These are phyloP conservation scores for Yamadazyma takamatsuzukensis DNA, from an alignment of 805 yeast genomes.

Conservation along the genomic window DNA sequence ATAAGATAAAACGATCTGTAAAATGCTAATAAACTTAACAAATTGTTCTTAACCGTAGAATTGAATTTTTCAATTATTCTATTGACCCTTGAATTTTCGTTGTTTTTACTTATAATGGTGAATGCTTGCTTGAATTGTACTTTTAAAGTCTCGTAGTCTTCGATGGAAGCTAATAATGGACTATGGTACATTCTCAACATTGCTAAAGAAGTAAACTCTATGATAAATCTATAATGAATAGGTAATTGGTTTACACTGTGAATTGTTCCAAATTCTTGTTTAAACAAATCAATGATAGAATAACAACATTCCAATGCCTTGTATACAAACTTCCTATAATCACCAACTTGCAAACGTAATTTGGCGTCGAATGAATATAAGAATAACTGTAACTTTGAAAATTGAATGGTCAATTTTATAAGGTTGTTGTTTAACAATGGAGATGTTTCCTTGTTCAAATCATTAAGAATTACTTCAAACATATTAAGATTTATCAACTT, in stretches of 20 bases:
- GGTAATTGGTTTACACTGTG: slow-evolving; percentile 30
- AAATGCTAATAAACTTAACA: slow-evolving; percentile 12
- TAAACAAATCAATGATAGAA: slow-evolving; percentile 21
- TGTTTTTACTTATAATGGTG: slow-evolving; percentile 14
- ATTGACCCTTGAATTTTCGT: slow-evolving; percentile 17
- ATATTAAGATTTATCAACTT: slow-evolving; percentile 37
- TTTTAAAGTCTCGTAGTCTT: slow-evolving; percentile 24
- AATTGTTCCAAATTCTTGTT: slow-evolving; percentile 16
- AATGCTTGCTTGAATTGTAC: slow-evolving; percentile 19
- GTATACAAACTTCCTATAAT: slow-evolving; percentile 24
- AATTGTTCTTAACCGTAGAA: slow-evolving; percentile 12
- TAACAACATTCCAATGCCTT: slow-evolving; percentile 28
- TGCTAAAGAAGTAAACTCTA: slow-evolving; percentile 29
- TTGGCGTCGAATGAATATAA: slow-evolving; percentile 29
- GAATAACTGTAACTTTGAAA: slow-evolving; percentile 35
- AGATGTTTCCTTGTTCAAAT: slow-evolving; percentile 18
- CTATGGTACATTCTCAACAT: slow-evolving; percentile 30
- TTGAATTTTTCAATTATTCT: slow-evolving; percentile 24
- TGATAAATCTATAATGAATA: slow-evolving; percentile 35
- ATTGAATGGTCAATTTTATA: slow-evolving; percentile 31
- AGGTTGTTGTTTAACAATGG: slow-evolving; percentile 20
- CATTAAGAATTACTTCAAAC: slow-evolving; percentile 39
- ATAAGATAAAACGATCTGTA: slow-evolving; percentile 27
- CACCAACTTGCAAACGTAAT: slow-evolving; percentile 19
- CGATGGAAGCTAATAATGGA: slow-evolving; percentile 22